Conservation (phyloP, 2,329 filamentous ascomycete species). For the Fusarium tupiense region DNA sequence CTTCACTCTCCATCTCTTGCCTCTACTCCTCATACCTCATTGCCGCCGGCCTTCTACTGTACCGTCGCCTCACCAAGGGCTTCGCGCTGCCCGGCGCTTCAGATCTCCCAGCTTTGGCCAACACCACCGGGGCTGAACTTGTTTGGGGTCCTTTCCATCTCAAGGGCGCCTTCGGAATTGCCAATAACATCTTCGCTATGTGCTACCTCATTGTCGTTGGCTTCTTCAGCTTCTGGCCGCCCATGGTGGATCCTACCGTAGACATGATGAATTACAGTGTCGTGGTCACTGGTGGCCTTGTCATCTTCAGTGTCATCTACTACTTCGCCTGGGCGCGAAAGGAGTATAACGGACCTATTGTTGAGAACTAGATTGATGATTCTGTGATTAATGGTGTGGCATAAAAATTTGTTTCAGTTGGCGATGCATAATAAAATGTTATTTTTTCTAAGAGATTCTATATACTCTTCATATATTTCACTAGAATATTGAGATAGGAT, state of each 20-base stretch:
- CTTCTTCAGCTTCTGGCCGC: conserved; percentile 66
- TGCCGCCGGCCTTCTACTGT: conserved; percentile 41
- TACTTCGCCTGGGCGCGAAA: conserved; percentile 55
- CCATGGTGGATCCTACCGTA: conserved; percentile 42
- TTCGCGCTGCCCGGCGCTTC: conserved; percentile 39
- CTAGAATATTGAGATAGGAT: neutral
- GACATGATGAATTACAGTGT: conserved; percentile 59
- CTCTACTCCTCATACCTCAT: conserved; percentile 47
- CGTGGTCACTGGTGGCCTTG: conserved; percentile 53
- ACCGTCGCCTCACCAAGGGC: conserved; percentile 43
- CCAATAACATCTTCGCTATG: conserved; percentile 65
- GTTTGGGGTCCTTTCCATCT: conserved; percentile 67
- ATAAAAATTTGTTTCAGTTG: neutral
- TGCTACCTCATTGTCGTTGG: conserved; percentile 63
- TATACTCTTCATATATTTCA: neutral
- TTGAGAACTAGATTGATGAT: conserved; percentile 32
- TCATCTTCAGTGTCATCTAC: conserved; percentile 58
- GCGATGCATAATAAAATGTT: neutral
- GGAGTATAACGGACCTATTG: conserved; percentile 57
- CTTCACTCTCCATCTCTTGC: conserved; percentile 45
- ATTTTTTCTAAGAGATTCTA: neutral
- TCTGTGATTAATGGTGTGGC: neutral
- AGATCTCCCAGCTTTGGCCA: conserved; percentile 43
- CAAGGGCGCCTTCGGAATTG: conserved; percentile 59
- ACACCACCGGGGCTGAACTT: conserved; percentile 44